phyloP scores from a whole-genome alignment of 169 alveolate species.

The Plasmodium relictum region DNA sequence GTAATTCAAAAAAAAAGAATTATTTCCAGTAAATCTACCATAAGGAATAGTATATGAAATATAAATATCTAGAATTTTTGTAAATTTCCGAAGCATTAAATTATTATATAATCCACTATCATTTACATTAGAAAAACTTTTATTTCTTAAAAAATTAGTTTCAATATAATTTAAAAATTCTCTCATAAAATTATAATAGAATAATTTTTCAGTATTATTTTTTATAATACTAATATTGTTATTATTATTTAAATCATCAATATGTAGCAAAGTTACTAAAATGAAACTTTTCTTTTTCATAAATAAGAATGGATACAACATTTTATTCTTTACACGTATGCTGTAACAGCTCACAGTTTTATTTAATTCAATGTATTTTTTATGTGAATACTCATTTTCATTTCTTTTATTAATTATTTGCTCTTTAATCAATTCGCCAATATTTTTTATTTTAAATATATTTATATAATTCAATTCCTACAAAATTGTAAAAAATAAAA shows the following conservation, averaged over 20 bases:
- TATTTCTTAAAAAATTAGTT: not conserved
- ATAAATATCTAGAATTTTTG: constrained; percentile 12
- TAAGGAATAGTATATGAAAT: constrained; percentile 24
- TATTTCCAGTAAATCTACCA: constrained; percentile 7
- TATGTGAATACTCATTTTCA: not conserved
- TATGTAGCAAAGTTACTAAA: constrained; percentile 19
- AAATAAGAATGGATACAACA: constrained; percentile 25
- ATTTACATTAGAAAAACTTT: not conserved
- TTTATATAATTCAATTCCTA: constrained; percentile 25
- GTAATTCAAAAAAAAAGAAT: constrained; percentile 18
- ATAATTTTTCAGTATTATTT: constrained; percentile 18
- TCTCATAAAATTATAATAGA: constrained; percentile 42
- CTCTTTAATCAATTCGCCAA: constrained; percentile 23
- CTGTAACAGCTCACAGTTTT: constrained; percentile 22
- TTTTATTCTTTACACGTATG: constrained; percentile 23
- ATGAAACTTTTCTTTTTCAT: not conserved
- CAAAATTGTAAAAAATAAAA: not conserved
- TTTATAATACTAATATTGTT: not conserved
- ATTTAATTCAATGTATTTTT: constrained; percentile 18
- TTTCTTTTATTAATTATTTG: constrained; percentile 29
- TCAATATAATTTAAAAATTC: constrained; percentile 33
- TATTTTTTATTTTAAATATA: constrained; percentile 3
- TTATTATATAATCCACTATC: not conserved
- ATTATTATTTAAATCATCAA: constrained; percentile 2
- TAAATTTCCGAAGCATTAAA: constrained; percentile 11